Base-by-base conservation (phyloP, 1,284 basidiomycete species). In the Cystobasidiaceae sp. region DNA sequence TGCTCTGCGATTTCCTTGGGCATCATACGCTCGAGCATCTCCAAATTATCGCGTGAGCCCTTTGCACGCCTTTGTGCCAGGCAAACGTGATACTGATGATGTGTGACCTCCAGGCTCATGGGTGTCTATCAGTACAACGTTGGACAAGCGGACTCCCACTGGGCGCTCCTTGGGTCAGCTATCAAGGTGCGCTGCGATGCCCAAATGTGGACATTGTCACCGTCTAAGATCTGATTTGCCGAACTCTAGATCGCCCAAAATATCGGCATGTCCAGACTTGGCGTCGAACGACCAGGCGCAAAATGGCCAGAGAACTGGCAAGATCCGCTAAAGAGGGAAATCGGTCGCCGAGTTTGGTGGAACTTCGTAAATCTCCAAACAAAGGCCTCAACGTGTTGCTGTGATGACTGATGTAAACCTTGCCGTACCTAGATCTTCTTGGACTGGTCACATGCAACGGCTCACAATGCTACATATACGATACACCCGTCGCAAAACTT, bases 101-200 rank as follows among this genome's bases (percentile, higher is more conserved):
- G 37, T 39, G 6, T 28, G 6, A n/a, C 21, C 32, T 37, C 28
- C 56, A 49, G 56, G 8, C 64, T 75, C 3, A 71, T 73, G 46
- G 72, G 73, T 28, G 71, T 73, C n/a, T 75, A 75, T 43, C 71
- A 72, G 54, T 73, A 75, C 69, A 72, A 74, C 43, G 69, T 73
- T 28, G 73, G 73, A 21, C 68, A 73, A 54, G 67, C 74, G 21
- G 74, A 75, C 32, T 70, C 69, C 1, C 72, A 73, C 21, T 75
- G 71, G 71, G 70, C 71, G 0, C 60, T 75, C 3, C 65, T 75
- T 9, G 74, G 74, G 6, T 71, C 72, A 0, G 73, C 71, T 17
- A 71, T 74, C 68, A 75, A 75, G 56, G 56, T 59, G 17, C 27
- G 56, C 17, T 8, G 46, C 66, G 70, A 5, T 67, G 68, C 6